Base-by-base conservation (phyloP, 805 yeast genomes). In the Kazachstania taianensis region DNA sequence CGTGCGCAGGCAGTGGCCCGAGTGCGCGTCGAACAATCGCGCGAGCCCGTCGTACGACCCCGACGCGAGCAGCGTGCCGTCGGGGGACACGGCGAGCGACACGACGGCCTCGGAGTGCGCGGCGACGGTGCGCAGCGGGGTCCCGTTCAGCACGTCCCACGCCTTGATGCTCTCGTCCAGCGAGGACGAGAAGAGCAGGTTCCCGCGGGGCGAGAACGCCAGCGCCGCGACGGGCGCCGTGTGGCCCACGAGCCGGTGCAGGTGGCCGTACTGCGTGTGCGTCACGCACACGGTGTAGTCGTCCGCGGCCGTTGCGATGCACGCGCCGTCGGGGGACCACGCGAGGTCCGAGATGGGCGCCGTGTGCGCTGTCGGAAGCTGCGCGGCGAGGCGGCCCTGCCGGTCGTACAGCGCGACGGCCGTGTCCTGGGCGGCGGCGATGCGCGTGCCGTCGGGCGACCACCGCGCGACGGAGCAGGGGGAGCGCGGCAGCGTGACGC, bases 51-150 rank as follows among this genome's bases (percentile, higher is more conserved):
- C 98, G 54, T 79, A 81, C 13, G 94, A 80, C 0, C 94, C 92
- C 42, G 94, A 80, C 3, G 78, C 81, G n/a, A 59, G 36, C 1
- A 92, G 73, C 25, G 92, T 73, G 0, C 94, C 70, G 40, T 87
- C 86, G 12, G 25, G 12, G 38, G 85, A 83, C 1, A 87, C 64
- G 8, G 25, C 25, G n/a, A n/a, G n/a, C 0, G 83, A 69, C 16
- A 83, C 75, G 2, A 92, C 81, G 0, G 96, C 94, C 46, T 85
- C 96, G 0, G 94, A 75, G 59, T 89, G 98, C 0, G 97, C 96
- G 27, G 94, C 81, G 33, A 89, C 62, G 0, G 94, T 83, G 50
- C 81, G 77, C 47, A 85, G 61, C 38, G 82, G 72, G 27, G 69
- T 69, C 1, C 94, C 94, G 25, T 52, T 46, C 18, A 59, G 31